These are phyloP conservation scores for Mycena venus DNA, from an alignment of 768 basidiomycete species.

Conservation along the genomic window DNA sequence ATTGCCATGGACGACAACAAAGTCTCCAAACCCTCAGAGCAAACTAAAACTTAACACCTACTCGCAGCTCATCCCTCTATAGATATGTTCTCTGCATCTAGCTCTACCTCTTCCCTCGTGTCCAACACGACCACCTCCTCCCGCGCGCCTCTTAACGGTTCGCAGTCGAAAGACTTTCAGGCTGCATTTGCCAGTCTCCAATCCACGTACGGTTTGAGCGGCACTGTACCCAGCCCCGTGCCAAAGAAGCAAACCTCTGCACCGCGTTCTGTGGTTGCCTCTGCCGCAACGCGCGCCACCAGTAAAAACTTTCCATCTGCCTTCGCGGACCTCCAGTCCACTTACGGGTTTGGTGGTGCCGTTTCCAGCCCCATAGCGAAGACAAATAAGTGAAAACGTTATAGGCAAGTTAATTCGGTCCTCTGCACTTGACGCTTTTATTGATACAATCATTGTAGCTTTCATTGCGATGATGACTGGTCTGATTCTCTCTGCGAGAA, in stretches of 20 bases:
- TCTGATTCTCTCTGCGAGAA: not conserved
- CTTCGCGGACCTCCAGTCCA: slow-evolving; percentile 15
- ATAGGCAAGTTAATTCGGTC: not conserved
- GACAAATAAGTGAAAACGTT: not conserved
- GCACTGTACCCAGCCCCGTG: slow-evolving; percentile 5
- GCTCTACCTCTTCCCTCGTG: slow-evolving; percentile 16
- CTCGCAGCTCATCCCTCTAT: not conserved
- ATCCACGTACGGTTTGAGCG: slow-evolving; percentile 21
- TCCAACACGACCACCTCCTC: slow-evolving; percentile 17
- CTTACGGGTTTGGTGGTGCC: slow-evolving; percentile 11
- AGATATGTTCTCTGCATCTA: slow-evolving; percentile 10
- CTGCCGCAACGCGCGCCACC: not conserved
- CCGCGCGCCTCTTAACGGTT: slow-evolving; percentile 12
- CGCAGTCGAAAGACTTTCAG: slow-evolving; percentile 14
- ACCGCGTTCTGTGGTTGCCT: not conserved
- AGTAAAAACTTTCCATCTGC: not conserved
- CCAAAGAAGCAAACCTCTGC: not conserved
- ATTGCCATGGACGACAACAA: not conserved
- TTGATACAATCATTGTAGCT: not conserved
- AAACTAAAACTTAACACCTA: not conserved
- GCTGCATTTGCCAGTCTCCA: slow-evolving; percentile 24
- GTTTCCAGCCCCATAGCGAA: not conserved
- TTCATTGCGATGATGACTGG: too few species aligned
- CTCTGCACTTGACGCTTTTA: not conserved
- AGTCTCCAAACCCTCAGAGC: not conserved